Evolutionary conservation across 2,329 filamentous ascomycete species (phyloP).

Genomic region (Fusarium tupiense): DNA sequence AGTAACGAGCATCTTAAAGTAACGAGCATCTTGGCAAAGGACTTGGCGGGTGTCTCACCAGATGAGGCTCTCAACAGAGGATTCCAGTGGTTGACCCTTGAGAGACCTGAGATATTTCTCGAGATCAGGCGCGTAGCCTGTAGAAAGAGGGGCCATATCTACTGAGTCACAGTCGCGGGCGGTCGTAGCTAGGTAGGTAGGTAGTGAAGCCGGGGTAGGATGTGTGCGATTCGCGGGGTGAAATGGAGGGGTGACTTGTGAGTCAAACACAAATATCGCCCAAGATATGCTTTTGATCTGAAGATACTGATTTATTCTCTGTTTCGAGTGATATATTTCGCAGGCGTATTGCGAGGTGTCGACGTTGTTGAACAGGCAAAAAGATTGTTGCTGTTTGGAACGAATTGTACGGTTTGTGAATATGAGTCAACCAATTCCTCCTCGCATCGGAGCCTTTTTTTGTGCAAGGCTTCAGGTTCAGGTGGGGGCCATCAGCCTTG

Average conservation of each 20-base stretch:
- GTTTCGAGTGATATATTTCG: not conserved
- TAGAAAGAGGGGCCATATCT: constrained; percentile 49
- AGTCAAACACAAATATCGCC: constrained; percentile 10
- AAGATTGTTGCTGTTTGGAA: constrained; percentile 16
- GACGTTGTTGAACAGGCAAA: constrained; percentile 19
- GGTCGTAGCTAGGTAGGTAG: constrained; percentile 9
- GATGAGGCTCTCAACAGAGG: constrained; percentile 84
- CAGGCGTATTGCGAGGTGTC: not conserved
- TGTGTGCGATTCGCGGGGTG: constrained; percentile 32
- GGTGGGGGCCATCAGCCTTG: constrained; percentile 39
- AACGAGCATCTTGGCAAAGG: not conserved
- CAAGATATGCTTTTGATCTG: not conserved
- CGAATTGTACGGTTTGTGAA: constrained; percentile 21
- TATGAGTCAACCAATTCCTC: constrained; percentile 41
- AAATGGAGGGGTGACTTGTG: constrained; percentile 32
- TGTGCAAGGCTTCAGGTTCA: constrained; percentile 40
- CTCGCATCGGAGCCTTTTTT: constrained; percentile 40
- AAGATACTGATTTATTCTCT: not conserved
- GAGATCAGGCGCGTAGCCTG: constrained; percentile 72
- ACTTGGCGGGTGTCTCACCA: constrained; percentile 65
- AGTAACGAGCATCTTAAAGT: constrained; percentile 15
- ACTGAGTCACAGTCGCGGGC: constrained; percentile 4
- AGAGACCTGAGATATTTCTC: constrained; percentile 82
- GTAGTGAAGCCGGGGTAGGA: constrained; percentile 35
- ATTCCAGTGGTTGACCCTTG: constrained; percentile 78